Evolutionary conservation across 441 rosid genomes (phyloP).

Genomic region (Brassica balearica): DNA sequence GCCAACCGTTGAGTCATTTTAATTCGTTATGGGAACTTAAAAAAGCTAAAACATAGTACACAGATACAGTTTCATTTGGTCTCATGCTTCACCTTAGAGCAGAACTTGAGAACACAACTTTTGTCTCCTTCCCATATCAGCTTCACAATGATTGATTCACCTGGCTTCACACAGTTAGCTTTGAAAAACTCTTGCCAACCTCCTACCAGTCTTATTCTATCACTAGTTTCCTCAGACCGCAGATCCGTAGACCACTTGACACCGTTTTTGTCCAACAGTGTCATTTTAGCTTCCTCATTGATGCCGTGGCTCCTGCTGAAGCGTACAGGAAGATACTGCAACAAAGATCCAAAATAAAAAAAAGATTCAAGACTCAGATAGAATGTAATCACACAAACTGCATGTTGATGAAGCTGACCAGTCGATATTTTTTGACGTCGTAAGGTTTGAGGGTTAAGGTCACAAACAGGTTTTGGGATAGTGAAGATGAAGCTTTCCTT

Average conservation of each 20-base stretch:
- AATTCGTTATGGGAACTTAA: background rate
- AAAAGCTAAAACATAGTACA: background rate
- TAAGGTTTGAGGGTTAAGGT: background rate
- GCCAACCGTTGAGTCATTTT: background rate
- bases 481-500: conserved; percentile 25
- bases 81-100: conserved; percentile 11
- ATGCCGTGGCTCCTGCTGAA: conserved; percentile 13
- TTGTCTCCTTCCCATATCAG: conserved; percentile 14
- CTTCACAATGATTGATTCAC: conserved; percentile 10
- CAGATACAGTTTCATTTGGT: background rate
- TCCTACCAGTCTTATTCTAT: conserved; percentile 1
- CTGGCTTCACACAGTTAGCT: conserved; percentile 16
- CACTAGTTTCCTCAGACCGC: background rate
- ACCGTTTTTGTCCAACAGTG: background rate
- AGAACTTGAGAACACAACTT: conserved; percentile 23
- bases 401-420: conserved; percentile 5
- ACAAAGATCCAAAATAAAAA: background rate
- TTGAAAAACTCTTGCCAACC: conserved; percentile 16
- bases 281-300: background rate
- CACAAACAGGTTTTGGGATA: conserved; percentile 16
- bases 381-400: background rate
- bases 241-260: conserved; percentile 15
- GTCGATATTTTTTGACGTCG: background rate
- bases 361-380: background rate
- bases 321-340: conserved; percentile 5